Percentiles rank a stretch among this genome's conserved stretches.
phyloP scores from a whole-genome alignment of 805 yeast species.

The Hanseniaspora mollemarum region DNA sequence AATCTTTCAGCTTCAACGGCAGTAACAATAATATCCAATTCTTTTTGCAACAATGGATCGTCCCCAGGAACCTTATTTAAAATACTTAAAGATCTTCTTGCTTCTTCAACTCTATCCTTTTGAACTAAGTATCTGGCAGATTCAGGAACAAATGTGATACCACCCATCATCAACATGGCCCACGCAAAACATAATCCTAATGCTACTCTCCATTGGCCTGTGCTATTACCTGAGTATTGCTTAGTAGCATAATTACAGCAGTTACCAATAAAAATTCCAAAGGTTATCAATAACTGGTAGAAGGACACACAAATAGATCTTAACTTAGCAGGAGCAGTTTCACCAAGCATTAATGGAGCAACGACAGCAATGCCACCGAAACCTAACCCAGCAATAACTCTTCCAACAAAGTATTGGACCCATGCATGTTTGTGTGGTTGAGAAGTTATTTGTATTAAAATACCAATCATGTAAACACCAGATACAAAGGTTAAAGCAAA shows the following conservation, averaged over 20 bases:
- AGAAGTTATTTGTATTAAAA: slow-evolving; percentile 49
- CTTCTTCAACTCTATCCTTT: slow-evolving; percentile 40
- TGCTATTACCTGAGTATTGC: slow-evolving; percentile 32
- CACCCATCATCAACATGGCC: slow-evolving; percentile 32
- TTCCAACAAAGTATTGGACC: slow-evolving; percentile 55
- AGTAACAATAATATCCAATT: slow-evolving; percentile 41
- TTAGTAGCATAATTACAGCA: slow-evolving; percentile 55
- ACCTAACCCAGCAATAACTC: slow-evolving; percentile 62
- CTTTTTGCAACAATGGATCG: slow-evolving; percentile 38
- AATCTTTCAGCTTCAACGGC: slow-evolving; percentile 48
- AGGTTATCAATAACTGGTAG: slow-evolving; percentile 50
- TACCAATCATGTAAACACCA: slow-evolving; percentile 50
- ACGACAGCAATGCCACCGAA: slow-evolving; percentile 66
- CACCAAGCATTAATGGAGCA: slow-evolving; percentile 56
- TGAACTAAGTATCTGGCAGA: slow-evolving; percentile 53
- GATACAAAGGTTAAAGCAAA: slow-evolving; percentile 43
- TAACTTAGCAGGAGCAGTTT: slow-evolving; percentile 46
- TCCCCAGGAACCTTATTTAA: slow-evolving; percentile 41
- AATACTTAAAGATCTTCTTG: slow-evolving; percentile 41
- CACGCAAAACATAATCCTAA: slow-evolving; percentile 40
- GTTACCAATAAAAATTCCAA: slow-evolving; percentile 60
- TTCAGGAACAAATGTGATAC: slow-evolving; percentile 54
- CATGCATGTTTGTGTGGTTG: slow-evolving; percentile 32
- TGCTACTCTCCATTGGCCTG: slow-evolving; percentile 54
- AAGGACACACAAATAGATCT: slow-evolving; percentile 55